These are phyloP conservation scores for Hypomontagnella monticulosa DNA, from an alignment of 495 filamentous ascomycete genomes.

Conservation along the genomic window DNA sequence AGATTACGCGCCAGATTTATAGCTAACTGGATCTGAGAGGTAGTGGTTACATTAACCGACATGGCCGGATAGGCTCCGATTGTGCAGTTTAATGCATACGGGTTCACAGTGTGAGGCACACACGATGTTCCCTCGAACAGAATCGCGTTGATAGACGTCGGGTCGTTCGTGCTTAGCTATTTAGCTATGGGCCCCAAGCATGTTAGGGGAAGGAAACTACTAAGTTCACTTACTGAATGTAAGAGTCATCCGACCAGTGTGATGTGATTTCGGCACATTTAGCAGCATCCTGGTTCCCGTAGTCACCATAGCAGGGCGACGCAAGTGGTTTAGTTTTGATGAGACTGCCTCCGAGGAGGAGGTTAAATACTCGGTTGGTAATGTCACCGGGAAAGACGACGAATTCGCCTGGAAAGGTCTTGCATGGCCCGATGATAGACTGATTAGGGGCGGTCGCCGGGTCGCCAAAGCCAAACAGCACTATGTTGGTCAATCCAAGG, in stretches of 20 bases:
- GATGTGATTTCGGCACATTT: conserved; percentile 51
- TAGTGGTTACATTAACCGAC: conserved; percentile 64
- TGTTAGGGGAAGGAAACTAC: neutral
- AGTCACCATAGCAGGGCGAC: conserved; percentile 63
- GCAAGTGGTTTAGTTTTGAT: conserved; percentile 65
- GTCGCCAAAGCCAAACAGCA: conserved; percentile 44
- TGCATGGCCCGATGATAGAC: conserved; percentile 47
- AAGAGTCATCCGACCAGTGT: conserved; percentile 48
- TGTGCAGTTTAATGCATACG: conserved; percentile 60
- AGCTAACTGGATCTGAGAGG: conserved; percentile 66
- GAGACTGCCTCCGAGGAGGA: conserved; percentile 60
- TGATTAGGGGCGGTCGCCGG: conserved; percentile 28
- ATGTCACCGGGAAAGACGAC: conserved; percentile 58
- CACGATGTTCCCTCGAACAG: conserved; percentile 53
- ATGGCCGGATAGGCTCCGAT: conserved; percentile 68
- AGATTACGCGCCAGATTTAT: conserved; percentile 70
- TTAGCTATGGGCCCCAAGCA: conserved; percentile 13
- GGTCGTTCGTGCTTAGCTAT: conserved; percentile 49
- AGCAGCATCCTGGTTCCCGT: conserved; percentile 56
- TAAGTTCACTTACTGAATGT: conserved; percentile 36
- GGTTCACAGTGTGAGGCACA: conserved; percentile 58
- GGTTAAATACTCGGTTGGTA: conserved; percentile 57
- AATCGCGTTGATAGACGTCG: conserved; percentile 51
- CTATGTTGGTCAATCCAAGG: conserved; percentile 43
- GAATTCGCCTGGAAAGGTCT: conserved; percentile 54